Conservation (phyloP, 1,284 basidiomycete genomes). For the Schizophyllum amplum region DNA sequence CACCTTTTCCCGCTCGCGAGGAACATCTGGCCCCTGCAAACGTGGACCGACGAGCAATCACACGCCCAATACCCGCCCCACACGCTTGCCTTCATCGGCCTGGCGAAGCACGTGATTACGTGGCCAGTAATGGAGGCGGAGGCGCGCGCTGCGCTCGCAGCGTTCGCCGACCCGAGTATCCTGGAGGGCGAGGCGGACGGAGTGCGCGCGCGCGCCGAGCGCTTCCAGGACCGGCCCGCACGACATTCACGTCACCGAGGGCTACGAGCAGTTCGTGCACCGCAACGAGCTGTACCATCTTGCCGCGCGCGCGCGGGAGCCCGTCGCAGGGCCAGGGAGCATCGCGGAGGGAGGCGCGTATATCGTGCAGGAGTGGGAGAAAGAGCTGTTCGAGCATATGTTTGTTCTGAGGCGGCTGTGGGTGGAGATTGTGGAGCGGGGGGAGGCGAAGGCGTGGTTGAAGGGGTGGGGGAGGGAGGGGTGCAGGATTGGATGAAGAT, state of each 20-base stretch:
- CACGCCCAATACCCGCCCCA: slow-evolving; percentile 40
- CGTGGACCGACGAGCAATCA: too few relatives aligned
- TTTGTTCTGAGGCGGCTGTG: slow-evolving; percentile 43
- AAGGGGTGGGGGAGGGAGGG: slow-evolving; percentile 48
- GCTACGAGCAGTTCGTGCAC: slow-evolving; percentile 56
- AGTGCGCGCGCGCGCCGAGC: slow-evolving; percentile 39
- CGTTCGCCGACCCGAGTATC: slow-evolving; percentile 44
- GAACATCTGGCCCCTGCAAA: slow-evolving; percentile 57
- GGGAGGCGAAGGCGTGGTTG: slow-evolving; percentile 52
- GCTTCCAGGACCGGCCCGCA: slow-evolving; percentile 31
- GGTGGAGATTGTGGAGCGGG: slow-evolving; percentile 45
- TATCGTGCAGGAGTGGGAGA: slow-evolving; percentile 46
- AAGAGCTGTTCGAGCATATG: slow-evolving; percentile 46
- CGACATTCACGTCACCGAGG: slow-evolving; percentile 44
- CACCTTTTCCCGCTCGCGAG: slow-evolving; percentile 46
- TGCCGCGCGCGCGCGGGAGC: slow-evolving; percentile 18
- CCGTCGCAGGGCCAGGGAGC: slow-evolving; percentile 8
- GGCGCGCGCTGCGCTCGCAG: slow-evolving; percentile 45
- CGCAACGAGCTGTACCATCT: slow-evolving; percentile 49
- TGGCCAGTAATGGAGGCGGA: slow-evolving; percentile 65
- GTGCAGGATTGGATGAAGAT: slow-evolving; percentile 55
- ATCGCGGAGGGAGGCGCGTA: slow-evolving; percentile 14
- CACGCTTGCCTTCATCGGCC: slow-evolving; percentile 57
- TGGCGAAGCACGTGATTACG: slow-evolving; percentile 48
- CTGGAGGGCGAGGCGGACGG: slow-evolving; percentile 35